Percentiles rank a stretch among this genome's conserved stretches.
These are phyloP conservation scores for Clarireedia paspali DNA, from an alignment of 2,329 filamentous ascomycete genomes.

Conservation along the genomic window DNA sequence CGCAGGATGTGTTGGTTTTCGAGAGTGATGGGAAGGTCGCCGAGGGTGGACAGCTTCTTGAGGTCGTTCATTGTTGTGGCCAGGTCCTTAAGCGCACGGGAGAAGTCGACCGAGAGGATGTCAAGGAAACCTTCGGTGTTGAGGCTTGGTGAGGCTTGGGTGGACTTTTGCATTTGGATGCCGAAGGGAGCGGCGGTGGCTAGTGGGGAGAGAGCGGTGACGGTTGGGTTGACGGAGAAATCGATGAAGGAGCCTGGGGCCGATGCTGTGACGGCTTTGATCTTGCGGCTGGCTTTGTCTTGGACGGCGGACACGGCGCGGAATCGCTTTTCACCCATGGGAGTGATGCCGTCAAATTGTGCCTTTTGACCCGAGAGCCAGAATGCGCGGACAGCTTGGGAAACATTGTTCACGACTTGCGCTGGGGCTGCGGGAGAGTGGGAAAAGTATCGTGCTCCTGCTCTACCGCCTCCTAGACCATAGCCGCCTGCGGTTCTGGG, in stretches of 20 bases:
- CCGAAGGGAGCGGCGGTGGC: slow-evolving; percentile 44
- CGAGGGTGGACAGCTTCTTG: slow-evolving; percentile 65
- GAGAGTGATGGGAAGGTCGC: slow-evolving; percentile 75
- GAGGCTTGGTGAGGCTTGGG: slow-evolving; percentile 50
- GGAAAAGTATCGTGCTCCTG: slow-evolving; percentile 80
- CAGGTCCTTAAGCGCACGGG: slow-evolving; percentile 76
- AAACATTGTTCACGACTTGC: slow-evolving; percentile 93
- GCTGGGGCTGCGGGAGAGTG: slow-evolving; percentile 78
- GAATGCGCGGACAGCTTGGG: slow-evolving; percentile 84
- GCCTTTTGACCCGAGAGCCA: slow-evolving; percentile 85
- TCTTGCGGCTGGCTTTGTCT: slow-evolving; percentile 61
- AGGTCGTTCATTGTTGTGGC: slow-evolving; percentile 74
- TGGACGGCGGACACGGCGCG: slow-evolving; percentile 68
- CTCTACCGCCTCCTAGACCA: slow-evolving; percentile 58
- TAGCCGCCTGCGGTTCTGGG: slow-evolving; percentile 89
- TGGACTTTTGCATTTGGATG: slow-evolving; percentile 29
- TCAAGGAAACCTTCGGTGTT: slow-evolving; percentile 81
- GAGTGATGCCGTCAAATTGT: slow-evolving; percentile 71
- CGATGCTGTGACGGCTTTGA: slow-evolving; percentile 49
- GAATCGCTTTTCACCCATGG: slow-evolving; percentile 71
- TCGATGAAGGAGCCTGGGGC: slow-evolving; percentile 75
- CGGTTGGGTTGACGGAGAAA: slow-evolving; percentile 79
- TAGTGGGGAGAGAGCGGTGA: slow-evolving; percentile 78
- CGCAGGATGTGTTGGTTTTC: slow-evolving; percentile 55
- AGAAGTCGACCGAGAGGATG: slow-evolving; percentile 80